Percentiles rank a stretch among this genome's conserved stretches.
Evolutionary conservation across 345 rosid species (phyloP).

Genomic region (Murraya paniculata): DNA sequence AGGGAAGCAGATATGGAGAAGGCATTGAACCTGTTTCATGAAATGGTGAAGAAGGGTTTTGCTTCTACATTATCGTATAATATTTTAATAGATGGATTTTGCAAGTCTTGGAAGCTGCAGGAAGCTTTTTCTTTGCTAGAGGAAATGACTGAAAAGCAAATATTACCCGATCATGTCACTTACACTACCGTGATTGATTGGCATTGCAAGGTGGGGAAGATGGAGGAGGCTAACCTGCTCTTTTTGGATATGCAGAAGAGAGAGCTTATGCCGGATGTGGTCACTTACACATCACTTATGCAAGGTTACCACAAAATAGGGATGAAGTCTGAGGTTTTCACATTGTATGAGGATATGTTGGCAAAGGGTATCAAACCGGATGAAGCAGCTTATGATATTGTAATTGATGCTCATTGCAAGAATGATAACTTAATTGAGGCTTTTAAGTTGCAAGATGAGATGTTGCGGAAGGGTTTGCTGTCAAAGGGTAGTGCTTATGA

Average conservation of each 20-base stretch:
- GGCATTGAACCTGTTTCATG: slow-evolving; percentile 20
- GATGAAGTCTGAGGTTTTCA: slow-evolving; percentile 19
- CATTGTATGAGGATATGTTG: slow-evolving; percentile 29
- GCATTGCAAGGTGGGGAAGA: slow-evolving; percentile 25
- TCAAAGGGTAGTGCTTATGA: slow-evolving; percentile 8
- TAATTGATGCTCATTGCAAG: slow-evolving; percentile 33
- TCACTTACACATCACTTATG: slow-evolving; percentile 33
- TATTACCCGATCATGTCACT: slow-evolving; percentile 31
- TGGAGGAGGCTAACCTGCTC: slow-evolving; percentile 26
- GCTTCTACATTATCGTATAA: slow-evolving; percentile 23
- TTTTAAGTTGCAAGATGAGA: not conserved
- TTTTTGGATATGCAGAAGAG: slow-evolving; percentile 25
- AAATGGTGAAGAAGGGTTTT: slow-evolving; percentile 22
- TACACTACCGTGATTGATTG: slow-evolving; percentile 27
- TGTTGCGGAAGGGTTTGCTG: slow-evolving; percentile 4
- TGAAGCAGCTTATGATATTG: slow-evolving; percentile 13
- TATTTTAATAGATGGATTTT: slow-evolving; percentile 24
- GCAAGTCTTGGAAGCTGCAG: slow-evolving; percentile 14
- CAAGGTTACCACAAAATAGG: slow-evolving; percentile 28
- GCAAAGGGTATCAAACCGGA: slow-evolving; percentile 25
- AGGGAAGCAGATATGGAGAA: slow-evolving; percentile 10
- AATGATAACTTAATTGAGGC: slow-evolving; percentile 17
- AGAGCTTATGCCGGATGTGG: slow-evolving; percentile 25
- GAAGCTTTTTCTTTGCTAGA: slow-evolving; percentile 26
- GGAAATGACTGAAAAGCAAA: slow-evolving; percentile 22